Base-by-base conservation (phyloP, 352 stramenopile genomes). In the Phytophthora cactorum region DNA sequence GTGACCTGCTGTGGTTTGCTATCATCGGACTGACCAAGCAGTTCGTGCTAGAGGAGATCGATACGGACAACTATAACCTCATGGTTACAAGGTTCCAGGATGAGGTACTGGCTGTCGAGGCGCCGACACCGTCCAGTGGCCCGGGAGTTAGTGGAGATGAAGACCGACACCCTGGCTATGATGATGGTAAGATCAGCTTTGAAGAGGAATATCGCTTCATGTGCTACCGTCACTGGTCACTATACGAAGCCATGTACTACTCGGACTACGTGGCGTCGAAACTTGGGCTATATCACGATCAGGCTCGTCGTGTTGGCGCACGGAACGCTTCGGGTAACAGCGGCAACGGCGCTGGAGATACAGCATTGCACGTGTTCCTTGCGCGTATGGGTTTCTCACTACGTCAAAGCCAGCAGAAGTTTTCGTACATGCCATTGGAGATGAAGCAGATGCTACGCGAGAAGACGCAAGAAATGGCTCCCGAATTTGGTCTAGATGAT, bases 321-420 rank as follows among this genome's bases (percentile, higher is more conserved):
- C 89, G 78, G 74, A 88, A 77, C 71, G 79, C 83, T 0, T 65
- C 74, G 3, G 78, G 60, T 12, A 59, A 56, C 1, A 67, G 49
- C 29, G 70, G 59, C 9, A 75, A 66, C 6, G 67, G 66, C 1
- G 64, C 79, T 9, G 89, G 90, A 27, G 86, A 95, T 55, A 91
- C 88, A 7, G 77, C 80, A 11, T 72, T 98, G 27, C 85, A 97
- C 63, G 93, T 99, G 49, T 92, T 99, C 63, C 78, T 99, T 27
- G 97, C 97, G 4, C 98, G 98, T 58, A 99, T 99, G 97, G 97
- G 97, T 9, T 97, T 98, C 64, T 98, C 93, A 1, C 73, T 99
- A 17, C 89, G 97, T 29, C 86, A 98, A 70, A 99, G 94, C 70
- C 85, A 97, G 62, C 97, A 99, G 66, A 98, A 97, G 59, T 96